Evolutionary conservation across 306 rosid species (phyloP), one percentile per base, ranked within the genome.

Genomic region (Vicia sativa): DNA sequence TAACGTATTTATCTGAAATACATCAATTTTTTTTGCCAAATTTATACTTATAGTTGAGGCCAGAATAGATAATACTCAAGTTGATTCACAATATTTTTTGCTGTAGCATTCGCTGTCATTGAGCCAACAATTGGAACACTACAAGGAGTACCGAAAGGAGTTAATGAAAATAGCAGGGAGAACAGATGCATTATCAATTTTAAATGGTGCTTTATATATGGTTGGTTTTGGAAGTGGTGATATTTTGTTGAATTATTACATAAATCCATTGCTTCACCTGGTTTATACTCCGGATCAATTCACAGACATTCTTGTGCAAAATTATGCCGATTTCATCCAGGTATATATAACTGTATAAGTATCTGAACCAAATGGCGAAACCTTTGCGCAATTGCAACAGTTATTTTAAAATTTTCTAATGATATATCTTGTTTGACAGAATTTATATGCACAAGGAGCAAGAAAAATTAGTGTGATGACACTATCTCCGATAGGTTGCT

Each of bases 181-280:
- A 46, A 21, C 70, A 55, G 85, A 76, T 46, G 81, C 87, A 66
- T 75, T 86, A 11, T 77, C 84, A 9, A 81, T 85, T 3, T 71
- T 87, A 68, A 82, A 91, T 38, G 81, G 68, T 62, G 89, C 86
- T 52, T 19, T 89, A 67, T 61, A 87, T 65, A 67, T 87, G 35
- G 10, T 83, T 13, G 74, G 82, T 48, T 62, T 77, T 50, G 97
- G 97, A 11, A 83, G 41, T 43, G 79, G 84, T 63, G 97, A 91
- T 68, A 89, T 87, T 77, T n/a, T 89, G 25, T 84, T 83, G 45
- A 88, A 88, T 74, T 91, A 87, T 62, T 91, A 83, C 75, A 45
- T 83, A 31, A 74, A 85, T 65, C 91, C 91, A 79, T 64, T 85
- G 61, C 85, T 89, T 54, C 25, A 72, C 67, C 35, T 59, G 63